These are phyloP conservation scores for Rhododendron ferrugineum DNA, from an alignment of 148 eudicot species.

Conservation along the genomic window DNA sequence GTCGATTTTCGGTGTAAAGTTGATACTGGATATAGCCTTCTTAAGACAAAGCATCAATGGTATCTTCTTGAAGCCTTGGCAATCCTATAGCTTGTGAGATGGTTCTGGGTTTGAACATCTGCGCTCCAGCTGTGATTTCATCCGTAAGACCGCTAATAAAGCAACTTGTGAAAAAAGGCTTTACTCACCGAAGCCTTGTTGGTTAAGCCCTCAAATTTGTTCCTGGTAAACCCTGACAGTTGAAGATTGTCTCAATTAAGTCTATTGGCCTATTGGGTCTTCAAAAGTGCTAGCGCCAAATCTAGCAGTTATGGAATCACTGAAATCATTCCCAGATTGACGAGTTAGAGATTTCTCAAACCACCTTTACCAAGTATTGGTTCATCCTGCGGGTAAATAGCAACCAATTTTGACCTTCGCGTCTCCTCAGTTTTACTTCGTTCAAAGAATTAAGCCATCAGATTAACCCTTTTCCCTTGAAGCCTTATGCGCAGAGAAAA, in stretches of 20 bases:
- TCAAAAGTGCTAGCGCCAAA: not conserved
- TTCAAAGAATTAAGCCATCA: not conserved
- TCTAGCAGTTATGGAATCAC: not conserved
- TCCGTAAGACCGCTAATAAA: not conserved
- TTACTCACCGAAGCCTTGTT: not conserved
- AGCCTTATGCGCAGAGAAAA: not conserved
- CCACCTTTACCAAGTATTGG: not conserved
- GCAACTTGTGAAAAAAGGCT: not conserved
- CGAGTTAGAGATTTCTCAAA: not conserved
- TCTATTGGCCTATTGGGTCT: not conserved
- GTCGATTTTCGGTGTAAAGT: not conserved
- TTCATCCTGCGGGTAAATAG: not conserved
- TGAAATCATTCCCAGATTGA: not conserved
- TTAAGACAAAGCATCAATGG: not conserved
- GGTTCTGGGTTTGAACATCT: not conserved
- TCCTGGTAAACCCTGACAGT: not conserved
- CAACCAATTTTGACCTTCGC: not conserved
- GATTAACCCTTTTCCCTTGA: not conserved
- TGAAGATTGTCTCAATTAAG: not conserved
- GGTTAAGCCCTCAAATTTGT: not conserved
- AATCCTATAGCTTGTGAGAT: not conserved
- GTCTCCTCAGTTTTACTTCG: not conserved
- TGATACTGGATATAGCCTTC: not conserved
- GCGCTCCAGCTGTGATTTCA: not conserved
- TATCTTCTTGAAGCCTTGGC: not conserved